Base-by-base conservation (phyloP, 2,329 filamentous ascomycete species). In the Fusarium nygamai region DNA sequence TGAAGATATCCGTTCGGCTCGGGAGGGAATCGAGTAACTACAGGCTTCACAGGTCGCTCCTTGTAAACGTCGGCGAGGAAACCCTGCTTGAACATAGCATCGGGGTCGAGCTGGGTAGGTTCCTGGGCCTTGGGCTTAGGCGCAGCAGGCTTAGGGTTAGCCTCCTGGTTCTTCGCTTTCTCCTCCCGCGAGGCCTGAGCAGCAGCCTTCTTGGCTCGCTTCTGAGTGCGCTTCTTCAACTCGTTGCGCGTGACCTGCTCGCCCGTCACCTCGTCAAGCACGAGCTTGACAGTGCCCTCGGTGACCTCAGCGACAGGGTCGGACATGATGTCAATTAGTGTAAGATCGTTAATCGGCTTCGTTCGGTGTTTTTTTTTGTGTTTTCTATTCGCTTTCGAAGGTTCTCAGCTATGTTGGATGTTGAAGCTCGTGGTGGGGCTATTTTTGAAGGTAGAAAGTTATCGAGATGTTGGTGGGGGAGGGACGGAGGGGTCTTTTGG, bases 1-100 rank as follows among this genome's bases (percentile, higher is more conserved):
- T 98, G 95, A 16, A 98, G 89, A 81, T 93, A 98, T 62, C 96
- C 96, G 82, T 98, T 98, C 54, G 96, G 96, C 84, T 96, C 93
- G 27, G 93, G 93, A 5, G 93, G 93, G 80, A 96, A 95, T 75
- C 93, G 90, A 8, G 93, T 95, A 56, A 92, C 83, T 27, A 92
- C 90, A 20, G 86, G 84, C 75, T 88, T 89, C 50, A 86, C 85
- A 5, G 91, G 91, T 56, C 90, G 88, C 82, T 92, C 89, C 70
- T 91, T 89, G 84, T 92, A 94, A 36, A 95, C 92, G 8, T 92
- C 90, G 59, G 88, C 86, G 41, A 95, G 87, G 84, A 94, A 96
- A 44, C 93, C 93, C 79, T 91, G 88, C 84, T 94, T 93, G 86
- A 95, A 96, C 89, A 95, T 95, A 74, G 88, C 86, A 71, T 93